Evolutionary conservation across 2,329 filamentous ascomycete species (phyloP), one percentile per base, ranked within the genome.

Genomic region (Aspergillus terreus): DNA sequence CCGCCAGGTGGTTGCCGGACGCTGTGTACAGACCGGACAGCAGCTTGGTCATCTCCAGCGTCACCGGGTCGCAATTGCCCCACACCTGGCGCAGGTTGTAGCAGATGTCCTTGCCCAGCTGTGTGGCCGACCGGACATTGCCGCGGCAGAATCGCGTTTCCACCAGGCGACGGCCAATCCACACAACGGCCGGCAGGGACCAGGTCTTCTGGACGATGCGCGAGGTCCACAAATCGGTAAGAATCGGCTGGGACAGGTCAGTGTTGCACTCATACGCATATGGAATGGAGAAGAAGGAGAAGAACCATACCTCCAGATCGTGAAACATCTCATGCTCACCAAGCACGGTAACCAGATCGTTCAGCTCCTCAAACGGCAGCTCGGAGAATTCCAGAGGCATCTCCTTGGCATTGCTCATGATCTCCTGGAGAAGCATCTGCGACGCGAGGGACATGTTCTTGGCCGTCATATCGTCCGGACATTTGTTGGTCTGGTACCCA

Each of bases 81-180:
- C 78, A 78, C 5, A 78, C 77, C 19, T 79, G 76, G 10, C 76
- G 76, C 55, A 81, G 70, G 60, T 82, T 82, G 70, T 82, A 82
- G 36, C 76, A 76, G 51, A 82, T 80, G 60, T 79, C 76, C 59
- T 79, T 78, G 63, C 74, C 76, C 2, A 82, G 74, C 46, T 71
- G 69, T 40, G 76, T 70, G 10, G 76, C 71, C 2, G 69, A 67
- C 54, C 73, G 66, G 42, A 74, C 71, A 43, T 75, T 67, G 38
- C 74, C 74, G 30, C 76, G 73, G 40, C 77, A 73, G 67, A 78
- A 81, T 45, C 77, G 77, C 1, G 77, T 77, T 60, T 76, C 75
- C 46, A 81, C 77, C 45, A 81, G 76, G 11, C 75, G 72, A 40
- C 76, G 76, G n/a, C 78, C 79, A 25, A 81, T 76, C 59, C 73